phyloP scores from a whole-genome alignment of 1,284 basidiomycete species.

The Singerocomus inundabilis region DNA sequence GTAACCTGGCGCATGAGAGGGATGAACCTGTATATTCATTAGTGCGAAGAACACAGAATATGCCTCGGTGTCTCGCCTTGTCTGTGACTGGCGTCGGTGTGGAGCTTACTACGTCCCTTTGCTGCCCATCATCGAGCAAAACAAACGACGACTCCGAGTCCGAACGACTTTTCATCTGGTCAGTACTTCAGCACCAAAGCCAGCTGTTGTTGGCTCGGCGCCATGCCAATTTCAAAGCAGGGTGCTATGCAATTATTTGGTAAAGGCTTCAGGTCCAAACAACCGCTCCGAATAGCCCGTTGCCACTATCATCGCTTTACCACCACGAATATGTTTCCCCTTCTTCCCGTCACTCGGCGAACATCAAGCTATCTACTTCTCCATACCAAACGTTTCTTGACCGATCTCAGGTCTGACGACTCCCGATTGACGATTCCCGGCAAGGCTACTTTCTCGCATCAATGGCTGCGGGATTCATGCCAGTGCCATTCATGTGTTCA shows the following conservation, averaged over 20 bases:
- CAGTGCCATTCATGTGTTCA: conserved; percentile 59
- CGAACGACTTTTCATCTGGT: conserved; percentile 20
- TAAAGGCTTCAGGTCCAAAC: conserved; percentile 32
- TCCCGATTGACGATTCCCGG: conserved; percentile 18
- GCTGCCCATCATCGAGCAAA: conserved; percentile 18
- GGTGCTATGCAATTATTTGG: conserved; percentile 24
- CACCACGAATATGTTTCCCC: conserved; percentile 14
- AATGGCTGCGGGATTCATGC: conserved; percentile 50
- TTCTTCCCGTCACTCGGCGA: neutral
- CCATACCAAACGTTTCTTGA: conserved; percentile 9
- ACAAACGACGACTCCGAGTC: conserved; percentile 31
- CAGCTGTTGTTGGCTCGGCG: too few relatives aligned
- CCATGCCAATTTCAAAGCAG: too few relatives aligned
- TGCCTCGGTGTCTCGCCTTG: conserved; percentile 1
- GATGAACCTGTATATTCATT: conserved; percentile 32
- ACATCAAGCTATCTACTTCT: neutral
- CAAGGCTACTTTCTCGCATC: conserved; percentile 49
- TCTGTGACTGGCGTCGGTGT: neutral
- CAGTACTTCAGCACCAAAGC: neutral
- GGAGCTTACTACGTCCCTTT: neutral
- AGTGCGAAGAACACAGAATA: too few relatives aligned
- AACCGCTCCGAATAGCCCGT: conserved; percentile 7
- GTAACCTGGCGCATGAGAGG: conserved; percentile 44
- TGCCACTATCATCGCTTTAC: neutral
- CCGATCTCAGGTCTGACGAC: conserved; percentile 11